Evolutionary conservation across 1,284 basidiomycete species (phyloP).

Genomic region (Sporisorium graminicola): DNA sequence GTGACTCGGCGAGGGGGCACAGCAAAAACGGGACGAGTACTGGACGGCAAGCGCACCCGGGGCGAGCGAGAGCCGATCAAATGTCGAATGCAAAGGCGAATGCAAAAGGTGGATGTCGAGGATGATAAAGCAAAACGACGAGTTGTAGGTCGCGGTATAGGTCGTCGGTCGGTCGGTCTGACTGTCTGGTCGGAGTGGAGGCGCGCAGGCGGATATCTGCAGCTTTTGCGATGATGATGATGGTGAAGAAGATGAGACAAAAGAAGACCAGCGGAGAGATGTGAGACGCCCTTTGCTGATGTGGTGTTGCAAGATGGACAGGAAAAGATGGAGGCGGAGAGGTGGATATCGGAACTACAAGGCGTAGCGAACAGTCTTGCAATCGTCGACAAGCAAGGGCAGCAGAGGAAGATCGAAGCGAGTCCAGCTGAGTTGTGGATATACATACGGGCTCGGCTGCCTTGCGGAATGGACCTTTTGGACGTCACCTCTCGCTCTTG

Average conservation of each 20-base stretch:
- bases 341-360: neutral
- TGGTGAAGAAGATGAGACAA: neutral
- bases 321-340: neutral
- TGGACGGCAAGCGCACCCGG: neutral
- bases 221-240: conserved; percentile 4
- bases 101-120: neutral
- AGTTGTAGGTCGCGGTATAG: neutral
- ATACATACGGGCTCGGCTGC: no score
- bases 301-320: neutral
- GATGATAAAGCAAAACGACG: neutral
- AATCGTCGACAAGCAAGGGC: no score
- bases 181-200: neutral
- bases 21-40: neutral
- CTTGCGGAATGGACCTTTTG: neutral
- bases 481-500: neutral
- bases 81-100: no score
- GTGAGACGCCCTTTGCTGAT: neutral
- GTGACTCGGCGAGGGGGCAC: neutral
- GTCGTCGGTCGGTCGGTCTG: no score
- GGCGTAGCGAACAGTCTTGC: no score
- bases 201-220: neutral
- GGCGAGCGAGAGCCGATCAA: neutral
- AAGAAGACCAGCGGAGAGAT: no score
- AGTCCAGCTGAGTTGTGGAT: no score
- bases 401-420: no score